Percentiles rank a stretch among this genome's conserved stretches.
Evolutionary conservation across 345 rosid genomes (phyloP).

Genomic region (Citrus sp.): DNA sequence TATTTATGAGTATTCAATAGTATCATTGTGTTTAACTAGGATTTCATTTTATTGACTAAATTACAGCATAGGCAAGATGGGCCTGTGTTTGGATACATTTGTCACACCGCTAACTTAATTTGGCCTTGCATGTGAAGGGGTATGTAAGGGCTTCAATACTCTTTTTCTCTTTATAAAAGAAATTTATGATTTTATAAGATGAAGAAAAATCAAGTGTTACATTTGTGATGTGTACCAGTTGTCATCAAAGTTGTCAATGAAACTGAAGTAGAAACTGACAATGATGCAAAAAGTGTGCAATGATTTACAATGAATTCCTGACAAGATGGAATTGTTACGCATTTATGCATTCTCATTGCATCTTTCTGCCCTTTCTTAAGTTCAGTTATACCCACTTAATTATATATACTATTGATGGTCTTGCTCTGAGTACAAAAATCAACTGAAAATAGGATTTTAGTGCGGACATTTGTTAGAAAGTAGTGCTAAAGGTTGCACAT

Average conservation of each 20-base stretch:
- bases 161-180: not conserved
- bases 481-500: not conserved
- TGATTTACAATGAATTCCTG: not conserved
- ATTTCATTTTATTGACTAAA: not conserved
- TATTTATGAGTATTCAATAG: not conserved
- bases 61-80: not conserved
- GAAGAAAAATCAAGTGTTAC: not conserved
- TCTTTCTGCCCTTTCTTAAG: conserved; percentile 4
- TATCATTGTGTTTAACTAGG: not conserved
- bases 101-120: not conserved
- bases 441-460: not conserved
- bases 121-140: not conserved
- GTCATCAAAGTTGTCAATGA: not conserved
- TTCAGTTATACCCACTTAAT: not conserved
- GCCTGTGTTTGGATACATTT: not conserved
- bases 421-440: conserved; percentile 17
- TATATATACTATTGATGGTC: not conserved
- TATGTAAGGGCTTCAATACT: not conserved
- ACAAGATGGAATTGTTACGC: not conserved
- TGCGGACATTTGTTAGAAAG: not conserved
- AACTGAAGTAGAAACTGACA: not conserved
- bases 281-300: not conserved
- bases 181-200: not conserved
- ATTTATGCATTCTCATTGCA: not conserved
- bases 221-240: not conserved